These are phyloP conservation scores for Pleurozium schreberi DNA, from an alignment of 225 moss, liverwort and hornwort genomes.

Conservation along the genomic window DNA sequence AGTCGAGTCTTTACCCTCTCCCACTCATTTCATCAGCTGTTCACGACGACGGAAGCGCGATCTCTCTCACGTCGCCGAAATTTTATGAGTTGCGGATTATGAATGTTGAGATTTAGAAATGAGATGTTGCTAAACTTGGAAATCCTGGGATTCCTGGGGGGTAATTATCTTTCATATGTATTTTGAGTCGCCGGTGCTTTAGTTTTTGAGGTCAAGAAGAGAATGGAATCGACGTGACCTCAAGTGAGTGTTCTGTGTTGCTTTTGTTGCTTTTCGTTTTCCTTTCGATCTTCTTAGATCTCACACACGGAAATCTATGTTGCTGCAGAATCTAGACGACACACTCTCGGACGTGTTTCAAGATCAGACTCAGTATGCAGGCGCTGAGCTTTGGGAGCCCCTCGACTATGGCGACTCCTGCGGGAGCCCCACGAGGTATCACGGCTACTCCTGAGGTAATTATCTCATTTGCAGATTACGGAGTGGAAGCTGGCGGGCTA, in stretches of 20 bases:
- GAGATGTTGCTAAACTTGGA: neutral
- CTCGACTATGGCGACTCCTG: neutral
- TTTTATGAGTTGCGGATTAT: neutral
- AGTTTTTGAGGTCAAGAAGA: neutral
- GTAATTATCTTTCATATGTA: neutral
- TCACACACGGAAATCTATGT: neutral
- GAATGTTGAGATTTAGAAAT: neutral
- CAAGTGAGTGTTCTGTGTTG: neutral
- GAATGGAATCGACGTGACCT: neutral
- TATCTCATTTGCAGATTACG: neutral
- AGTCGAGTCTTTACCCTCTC: neutral
- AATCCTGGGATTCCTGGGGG: neutral
- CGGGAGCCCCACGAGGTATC: neutral
- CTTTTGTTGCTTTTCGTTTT: neutral
- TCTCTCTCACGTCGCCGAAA: neutral
- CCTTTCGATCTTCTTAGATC: neutral
- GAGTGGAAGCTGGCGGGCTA: neutral
- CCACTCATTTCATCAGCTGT: neutral
- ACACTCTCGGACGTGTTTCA: neutral
- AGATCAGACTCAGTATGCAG: neutral
- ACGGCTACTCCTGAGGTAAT: neutral
- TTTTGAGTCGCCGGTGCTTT: neutral
- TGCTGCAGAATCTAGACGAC: neutral
- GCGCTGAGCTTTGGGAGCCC: constrained; percentile 6
- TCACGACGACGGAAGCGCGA: neutral